A percentile compares a stretch with the other conserved stretches of the same genome.
Conservation (phyloP, 108 stramenopile genomes). For the Nitzschia sp. region DNA sequence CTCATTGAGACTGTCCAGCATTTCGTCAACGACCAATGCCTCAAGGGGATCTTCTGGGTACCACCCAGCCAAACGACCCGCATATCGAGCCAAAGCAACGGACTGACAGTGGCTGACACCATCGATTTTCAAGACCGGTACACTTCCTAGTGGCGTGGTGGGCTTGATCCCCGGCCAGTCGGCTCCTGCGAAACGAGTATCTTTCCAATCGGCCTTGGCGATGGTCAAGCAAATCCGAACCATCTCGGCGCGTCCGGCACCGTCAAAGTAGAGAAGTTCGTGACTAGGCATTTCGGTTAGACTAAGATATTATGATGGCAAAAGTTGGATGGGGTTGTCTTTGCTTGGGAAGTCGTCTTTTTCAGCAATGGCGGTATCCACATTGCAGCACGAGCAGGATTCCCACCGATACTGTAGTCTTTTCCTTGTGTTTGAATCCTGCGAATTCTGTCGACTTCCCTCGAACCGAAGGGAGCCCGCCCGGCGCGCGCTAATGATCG, state of each 20-base stretch:
- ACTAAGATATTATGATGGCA: too few species aligned
- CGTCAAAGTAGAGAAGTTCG: conserved; percentile 30
- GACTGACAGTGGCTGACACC: conserved; percentile 14
- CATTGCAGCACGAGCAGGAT: too few species aligned
- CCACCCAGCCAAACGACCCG: conserved; percentile 18
- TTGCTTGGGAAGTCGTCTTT: too few species aligned
- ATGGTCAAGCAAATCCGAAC: conserved; percentile 21
- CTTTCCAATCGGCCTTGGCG: conserved; percentile 16
- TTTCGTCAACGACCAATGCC: conserved; percentile 21
- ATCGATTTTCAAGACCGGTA: conserved; percentile 27
- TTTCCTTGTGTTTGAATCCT: too few species aligned
- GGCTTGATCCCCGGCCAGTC: conserved; percentile 36
- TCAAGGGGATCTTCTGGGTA: conserved; percentile 24
- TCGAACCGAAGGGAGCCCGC: too few species aligned
- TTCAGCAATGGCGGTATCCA: too few species aligned
- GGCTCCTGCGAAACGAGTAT: conserved; percentile 14
- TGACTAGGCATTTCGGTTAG: conserved; percentile 5
- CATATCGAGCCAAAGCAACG: conserved; percentile 17
- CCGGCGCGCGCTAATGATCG: too few species aligned
- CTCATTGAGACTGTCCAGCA: conserved; percentile 14
- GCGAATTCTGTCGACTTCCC: too few species aligned
- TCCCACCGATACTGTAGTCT: too few species aligned
- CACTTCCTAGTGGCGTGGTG: conserved; percentile 31
- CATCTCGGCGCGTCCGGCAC: conserved; percentile 24
- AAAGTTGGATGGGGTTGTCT: too few species aligned